Evolutionary conservation across 208 protist genomes (phyloP).

Genomic region (Trypanosoma avium): DNA sequence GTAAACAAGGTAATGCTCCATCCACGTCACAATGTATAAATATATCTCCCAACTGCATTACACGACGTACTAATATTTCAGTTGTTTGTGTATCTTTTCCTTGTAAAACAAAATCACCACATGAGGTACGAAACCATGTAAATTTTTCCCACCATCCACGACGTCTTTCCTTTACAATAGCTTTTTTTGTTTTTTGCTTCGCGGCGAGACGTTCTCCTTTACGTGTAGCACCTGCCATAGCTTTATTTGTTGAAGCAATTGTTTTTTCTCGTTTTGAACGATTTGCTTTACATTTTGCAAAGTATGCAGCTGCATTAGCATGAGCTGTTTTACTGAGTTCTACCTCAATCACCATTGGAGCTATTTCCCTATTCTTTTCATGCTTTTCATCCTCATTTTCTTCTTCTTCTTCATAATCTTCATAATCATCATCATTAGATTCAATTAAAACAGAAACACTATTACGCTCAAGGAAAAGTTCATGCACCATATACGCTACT

Average conservation of each 20-base stretch:
- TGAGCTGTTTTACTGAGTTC: slow-evolving; percentile 91
- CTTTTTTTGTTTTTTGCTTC: slow-evolving; percentile 64
- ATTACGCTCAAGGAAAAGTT: slow-evolving; percentile 90
- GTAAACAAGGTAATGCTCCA: slow-evolving; percentile 89
- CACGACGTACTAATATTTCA: slow-evolving; percentile 90
- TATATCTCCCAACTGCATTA: slow-evolving; percentile 86
- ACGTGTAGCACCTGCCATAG: slow-evolving; percentile 77
- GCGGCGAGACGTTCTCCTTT: slow-evolving; percentile 63
- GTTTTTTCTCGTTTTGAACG: slow-evolving; percentile 89
- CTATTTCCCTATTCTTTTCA: slow-evolving; percentile 59
- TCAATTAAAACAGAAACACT: slow-evolving; percentile 83
- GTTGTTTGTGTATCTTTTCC: slow-evolving; percentile 96
- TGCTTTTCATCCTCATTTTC: slow-evolving; percentile 14
- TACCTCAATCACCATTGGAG: slow-evolving; percentile 85
- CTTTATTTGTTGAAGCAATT: slow-evolving; percentile 70
- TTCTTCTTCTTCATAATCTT: background rate
- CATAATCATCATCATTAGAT: slow-evolving; percentile 44
- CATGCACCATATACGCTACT: slow-evolving; percentile 92
- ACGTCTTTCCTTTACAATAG: slow-evolving; percentile 87
- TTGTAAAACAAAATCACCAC: slow-evolving; percentile 95
- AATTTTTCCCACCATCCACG: slow-evolving; percentile 99
- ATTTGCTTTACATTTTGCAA: slow-evolving; percentile 79
- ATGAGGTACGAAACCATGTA: slow-evolving; percentile 96
- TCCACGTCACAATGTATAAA: slow-evolving; percentile 97
- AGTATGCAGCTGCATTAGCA: slow-evolving; percentile 95